Conservation (phyloP, 164 flowering plant genomes). For the Stephania japonica region DNA sequence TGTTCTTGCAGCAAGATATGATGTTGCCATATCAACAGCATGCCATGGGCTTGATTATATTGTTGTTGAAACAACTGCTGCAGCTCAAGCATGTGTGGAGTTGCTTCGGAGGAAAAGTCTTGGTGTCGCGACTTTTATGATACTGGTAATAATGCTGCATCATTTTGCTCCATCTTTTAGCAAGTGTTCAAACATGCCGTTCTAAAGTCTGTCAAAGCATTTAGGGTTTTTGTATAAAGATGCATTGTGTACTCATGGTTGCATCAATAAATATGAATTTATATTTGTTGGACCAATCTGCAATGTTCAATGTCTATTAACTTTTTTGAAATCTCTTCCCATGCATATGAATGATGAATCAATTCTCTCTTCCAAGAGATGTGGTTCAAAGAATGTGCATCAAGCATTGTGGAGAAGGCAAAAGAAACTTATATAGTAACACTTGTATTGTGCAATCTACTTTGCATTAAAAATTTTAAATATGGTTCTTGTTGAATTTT, state of each 20-base stretch:
- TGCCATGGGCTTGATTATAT: slow-evolving; percentile 89
- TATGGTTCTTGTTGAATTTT: background rate
- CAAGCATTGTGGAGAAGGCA: too few species aligned
- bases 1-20: slow-evolving; percentile 77
- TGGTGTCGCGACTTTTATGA: slow-evolving; percentile 97
- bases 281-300: background rate
- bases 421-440: background rate
- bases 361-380: background rate
- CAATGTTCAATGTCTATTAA: background rate
- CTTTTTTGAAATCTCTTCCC: background rate
- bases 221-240: background rate
- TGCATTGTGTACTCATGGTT: background rate
- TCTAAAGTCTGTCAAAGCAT: background rate
- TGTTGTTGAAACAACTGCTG: slow-evolving; percentile 84
- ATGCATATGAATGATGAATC: too few species aligned
- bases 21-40: slow-evolving; percentile 91
- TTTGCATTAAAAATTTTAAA: too few species aligned
- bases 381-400: too few species aligned
- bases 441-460: too few species aligned
- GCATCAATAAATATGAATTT: background rate
- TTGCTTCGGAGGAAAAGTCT: slow-evolving; percentile 70
- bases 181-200: background rate
- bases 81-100: slow-evolving; percentile 95
- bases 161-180: background rate
- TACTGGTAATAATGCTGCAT: slow-evolving; percentile 53